Percentiles rank a stretch among this genome's conserved stretches.
Evolutionary conservation across 2,329 filamentous ascomycete genomes (phyloP).

Genomic region (Leptographium radiaticola): DNA sequence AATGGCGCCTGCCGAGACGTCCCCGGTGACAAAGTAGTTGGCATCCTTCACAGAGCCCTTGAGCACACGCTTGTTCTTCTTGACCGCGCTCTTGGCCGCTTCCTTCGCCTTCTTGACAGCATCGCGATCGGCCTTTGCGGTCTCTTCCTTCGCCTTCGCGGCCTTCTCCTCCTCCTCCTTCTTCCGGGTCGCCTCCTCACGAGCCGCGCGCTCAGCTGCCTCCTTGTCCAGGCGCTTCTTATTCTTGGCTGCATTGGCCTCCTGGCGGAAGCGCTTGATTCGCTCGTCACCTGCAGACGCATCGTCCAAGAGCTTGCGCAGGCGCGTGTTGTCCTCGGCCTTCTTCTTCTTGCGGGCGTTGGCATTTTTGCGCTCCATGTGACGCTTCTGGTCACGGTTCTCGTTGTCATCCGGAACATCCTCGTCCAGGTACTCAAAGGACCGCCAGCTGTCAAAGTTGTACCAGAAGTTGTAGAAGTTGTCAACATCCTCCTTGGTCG

Average conservation of each 20-base stretch:
- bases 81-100: slow-evolving; percentile 94
- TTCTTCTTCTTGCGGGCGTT: slow-evolving; percentile 99
- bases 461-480: slow-evolving; percentile 99
- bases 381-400: slow-evolving; percentile 97
- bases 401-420: slow-evolving; percentile 98
- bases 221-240: slow-evolving; percentile 86
- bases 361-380: slow-evolving; percentile 96
- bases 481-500: slow-evolving; percentile 80
- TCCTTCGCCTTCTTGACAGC: slow-evolving; percentile 93
- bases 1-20: slow-evolving; percentile 62
- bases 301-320: slow-evolving; percentile 83
- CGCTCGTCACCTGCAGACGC: slow-evolving; percentile 76
- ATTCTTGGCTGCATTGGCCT: slow-evolving; percentile 88
- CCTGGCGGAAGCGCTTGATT: slow-evolving; percentile 93
- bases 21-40: slow-evolving; percentile 84
- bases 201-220: slow-evolving; percentile 75
- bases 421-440: slow-evolving; percentile 97
- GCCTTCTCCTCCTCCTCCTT: slow-evolving; percentile 74
- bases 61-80: slow-evolving; percentile 99
- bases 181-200: slow-evolving; percentile 70
- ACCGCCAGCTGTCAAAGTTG: slow-evolving; percentile 96
- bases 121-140: slow-evolving; percentile 73
- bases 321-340: slow-evolving; percentile 87
- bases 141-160: slow-evolving; percentile 72
- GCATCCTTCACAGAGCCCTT: slow-evolving; percentile 91